These are phyloP conservation scores for Beauveria australis DNA, from an alignment of 2,329 filamentous ascomycete species.

Conservation along the genomic window DNA sequence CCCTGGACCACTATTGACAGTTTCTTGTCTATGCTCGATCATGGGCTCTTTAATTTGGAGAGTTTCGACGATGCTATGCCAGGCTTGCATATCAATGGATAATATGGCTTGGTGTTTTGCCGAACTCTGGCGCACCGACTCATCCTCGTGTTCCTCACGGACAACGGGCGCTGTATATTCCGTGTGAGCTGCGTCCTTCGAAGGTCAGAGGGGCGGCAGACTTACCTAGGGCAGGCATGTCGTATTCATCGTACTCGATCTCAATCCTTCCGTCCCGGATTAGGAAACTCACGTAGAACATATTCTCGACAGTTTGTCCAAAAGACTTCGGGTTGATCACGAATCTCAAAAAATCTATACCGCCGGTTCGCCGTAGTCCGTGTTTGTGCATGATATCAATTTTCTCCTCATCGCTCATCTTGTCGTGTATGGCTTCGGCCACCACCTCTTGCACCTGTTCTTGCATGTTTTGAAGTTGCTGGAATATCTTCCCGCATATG, in stretches of 20 bases:
- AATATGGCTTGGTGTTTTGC: conserved; percentile 80
- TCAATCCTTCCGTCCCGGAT: conserved; percentile 76
- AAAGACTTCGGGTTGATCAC: conserved; percentile 86
- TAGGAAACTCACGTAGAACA: conserved; percentile 94
- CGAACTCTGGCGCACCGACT: conserved; percentile 39
- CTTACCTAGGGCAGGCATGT: conserved; percentile 74
- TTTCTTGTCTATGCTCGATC: conserved; percentile 72
- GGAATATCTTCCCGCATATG: conserved; percentile 68
- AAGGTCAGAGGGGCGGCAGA: conserved; percentile 15
- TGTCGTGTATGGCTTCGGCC: conserved; percentile 33
- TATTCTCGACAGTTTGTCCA: conserved; percentile 89
- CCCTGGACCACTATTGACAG: conserved; percentile 41
- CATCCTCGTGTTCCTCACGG: conserved; percentile 38
- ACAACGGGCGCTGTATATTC: conserved; percentile 26
- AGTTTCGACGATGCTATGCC: conserved; percentile 67
- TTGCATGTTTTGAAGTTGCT: conserved; percentile 46
- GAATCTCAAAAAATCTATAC: conserved; percentile 75
- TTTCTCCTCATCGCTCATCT: conserved; percentile 37
- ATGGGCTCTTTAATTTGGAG: conserved; percentile 73
- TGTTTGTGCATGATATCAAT: conserved; percentile 53
- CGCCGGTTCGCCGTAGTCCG: conserved; percentile 58
- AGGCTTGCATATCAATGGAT: conserved; percentile 76
- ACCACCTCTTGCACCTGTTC: conserved; percentile 39
- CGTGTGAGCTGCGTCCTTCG: neutral
- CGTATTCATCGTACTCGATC: conserved; percentile 64